These are phyloP conservation scores for Coleophoma eucalyptorum DNA, from an alignment of 2,329 filamentous ascomycete genomes.

Conservation along the genomic window DNA sequence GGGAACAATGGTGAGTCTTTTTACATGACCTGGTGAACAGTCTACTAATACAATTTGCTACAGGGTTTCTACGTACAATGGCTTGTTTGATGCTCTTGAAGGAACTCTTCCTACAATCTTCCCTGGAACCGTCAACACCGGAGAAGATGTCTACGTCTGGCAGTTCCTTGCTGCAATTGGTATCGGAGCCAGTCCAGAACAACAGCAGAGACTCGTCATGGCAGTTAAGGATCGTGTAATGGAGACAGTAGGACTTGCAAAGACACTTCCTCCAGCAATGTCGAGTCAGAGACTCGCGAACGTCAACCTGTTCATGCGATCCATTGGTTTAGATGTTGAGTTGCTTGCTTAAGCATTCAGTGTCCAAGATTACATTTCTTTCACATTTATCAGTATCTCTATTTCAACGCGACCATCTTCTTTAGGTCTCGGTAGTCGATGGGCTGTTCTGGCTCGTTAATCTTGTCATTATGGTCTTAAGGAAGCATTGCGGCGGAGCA, in stretches of 20 bases:
- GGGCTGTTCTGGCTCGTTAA: slow-evolving; percentile 13
- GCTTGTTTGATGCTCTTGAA: slow-evolving; percentile 83
- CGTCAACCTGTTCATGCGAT: slow-evolving; percentile 97
- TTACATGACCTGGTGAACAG: background rate
- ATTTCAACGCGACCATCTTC: slow-evolving; percentile 6
- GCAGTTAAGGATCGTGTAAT: slow-evolving; percentile 98
- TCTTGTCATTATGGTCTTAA: slow-evolving; percentile 6
- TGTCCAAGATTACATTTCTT: slow-evolving; percentile 8
- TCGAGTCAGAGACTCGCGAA: slow-evolving; percentile 79
- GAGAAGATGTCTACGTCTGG: slow-evolving; percentile 96
- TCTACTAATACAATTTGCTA: slow-evolving; percentile 25
- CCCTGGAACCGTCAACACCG: slow-evolving; percentile 83
- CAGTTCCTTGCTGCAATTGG: slow-evolving; percentile 95
- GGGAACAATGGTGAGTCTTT: slow-evolving; percentile 70
- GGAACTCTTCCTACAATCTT: slow-evolving; percentile 82
- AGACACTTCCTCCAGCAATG: slow-evolving; percentile 85
- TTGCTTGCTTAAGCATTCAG: slow-evolving; percentile 31
- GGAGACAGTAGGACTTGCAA: slow-evolving; percentile 85
- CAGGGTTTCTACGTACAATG: slow-evolving; percentile 75
- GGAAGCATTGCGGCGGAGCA: too few relatives aligned
- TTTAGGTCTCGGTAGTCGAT: slow-evolving; percentile 8
- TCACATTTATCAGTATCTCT: slow-evolving; percentile 16
- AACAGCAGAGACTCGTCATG: slow-evolving; percentile 90
- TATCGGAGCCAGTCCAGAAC: slow-evolving; percentile 87
- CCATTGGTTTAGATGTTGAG: slow-evolving; percentile 97